Evolutionary conservation across 352 stramenopile genomes (phyloP).

Genomic region (Blastocystis sp.): DNA sequence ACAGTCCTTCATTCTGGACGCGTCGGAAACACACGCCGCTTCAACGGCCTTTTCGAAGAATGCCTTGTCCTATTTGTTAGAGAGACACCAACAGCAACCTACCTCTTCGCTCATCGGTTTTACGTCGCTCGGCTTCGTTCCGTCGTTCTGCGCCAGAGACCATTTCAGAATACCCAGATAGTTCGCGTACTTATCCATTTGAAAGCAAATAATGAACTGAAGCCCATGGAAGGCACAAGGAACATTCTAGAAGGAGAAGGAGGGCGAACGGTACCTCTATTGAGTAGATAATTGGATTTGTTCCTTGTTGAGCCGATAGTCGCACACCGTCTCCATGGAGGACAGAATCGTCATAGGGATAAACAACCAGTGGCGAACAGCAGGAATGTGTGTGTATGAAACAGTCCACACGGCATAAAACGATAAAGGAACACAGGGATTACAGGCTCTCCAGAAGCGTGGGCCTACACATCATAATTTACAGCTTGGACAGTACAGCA

Average conservation of each 20-base stretch:
- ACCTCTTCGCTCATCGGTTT: constrained; percentile 63
- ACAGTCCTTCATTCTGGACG: constrained; percentile 53
- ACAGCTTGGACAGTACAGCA: neutral
- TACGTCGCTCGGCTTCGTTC: constrained; percentile 59
- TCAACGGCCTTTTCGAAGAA: constrained; percentile 69
- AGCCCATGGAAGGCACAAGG: neutral
- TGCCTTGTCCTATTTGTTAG: constrained; percentile 54
- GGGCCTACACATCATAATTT: constrained; percentile 11
- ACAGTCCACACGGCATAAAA: neutral
- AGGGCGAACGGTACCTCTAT: too few species aligned
- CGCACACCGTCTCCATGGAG: neutral
- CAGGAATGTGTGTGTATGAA: neutral
- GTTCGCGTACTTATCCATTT: constrained; percentile 62
- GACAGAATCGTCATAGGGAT: neutral
- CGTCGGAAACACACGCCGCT: constrained; percentile 55
- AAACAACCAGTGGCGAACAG: neutral
- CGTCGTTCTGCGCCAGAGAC: constrained; percentile 61
- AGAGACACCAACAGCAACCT: neutral
- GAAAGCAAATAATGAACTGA: neutral
- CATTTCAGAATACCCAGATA: constrained; percentile 70
- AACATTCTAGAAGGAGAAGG: constrained; percentile 56
- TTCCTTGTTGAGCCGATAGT: too few species aligned
- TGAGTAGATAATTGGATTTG: too few species aligned
- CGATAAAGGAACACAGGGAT: neutral
- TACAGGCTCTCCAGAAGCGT: constrained; percentile 56